These are phyloP conservation scores for Torulaspora globosa DNA, from an alignment of 1,139 yeast species.

Conservation along the genomic window DNA sequence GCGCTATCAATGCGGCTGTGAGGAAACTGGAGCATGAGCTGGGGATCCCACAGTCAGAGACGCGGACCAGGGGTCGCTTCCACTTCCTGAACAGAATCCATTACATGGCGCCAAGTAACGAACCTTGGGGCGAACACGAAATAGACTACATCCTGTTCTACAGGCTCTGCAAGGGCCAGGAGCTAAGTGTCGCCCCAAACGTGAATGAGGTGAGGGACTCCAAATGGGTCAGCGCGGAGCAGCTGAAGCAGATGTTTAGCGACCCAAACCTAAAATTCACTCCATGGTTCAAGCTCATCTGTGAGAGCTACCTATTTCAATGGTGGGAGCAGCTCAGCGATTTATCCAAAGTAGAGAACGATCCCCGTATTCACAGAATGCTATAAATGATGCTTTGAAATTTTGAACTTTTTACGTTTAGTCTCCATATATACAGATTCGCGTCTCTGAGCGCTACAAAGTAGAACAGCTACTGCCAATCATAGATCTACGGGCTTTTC, in stretches of 20 bases:
- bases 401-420: constrained; percentile 4
- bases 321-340: constrained; percentile 86
- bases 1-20: constrained; percentile 85
- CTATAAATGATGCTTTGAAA: constrained; percentile 16
- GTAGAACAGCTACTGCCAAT: neutral
- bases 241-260: constrained; percentile 70
- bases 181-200: constrained; percentile 46
- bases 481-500: constrained; percentile 1
- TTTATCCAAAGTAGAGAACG: constrained; percentile 35
- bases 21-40: constrained; percentile 89
- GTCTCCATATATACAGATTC: constrained; percentile 5
- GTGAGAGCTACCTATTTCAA: constrained; percentile 80
- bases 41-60: constrained; percentile 72
- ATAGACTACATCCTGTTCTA: constrained; percentile 89
- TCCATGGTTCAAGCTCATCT: constrained; percentile 96
- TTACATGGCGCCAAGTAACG: constrained; percentile 78
- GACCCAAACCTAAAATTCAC: constrained; percentile 68
- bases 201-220: constrained; percentile 81
- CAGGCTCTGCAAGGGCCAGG: constrained; percentile 53
- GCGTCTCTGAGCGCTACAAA: neutral
- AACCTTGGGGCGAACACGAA: constrained; percentile 97
- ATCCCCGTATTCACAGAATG: constrained; percentile 35
- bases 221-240: constrained; percentile 64
- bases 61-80: constrained; percentile 42
- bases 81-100: constrained; percentile 89